Evolutionary conservation across 441 rosid genomes (phyloP), one percentile per base, ranked within the genome.

Genomic region (Erodium trifolium): DNA sequence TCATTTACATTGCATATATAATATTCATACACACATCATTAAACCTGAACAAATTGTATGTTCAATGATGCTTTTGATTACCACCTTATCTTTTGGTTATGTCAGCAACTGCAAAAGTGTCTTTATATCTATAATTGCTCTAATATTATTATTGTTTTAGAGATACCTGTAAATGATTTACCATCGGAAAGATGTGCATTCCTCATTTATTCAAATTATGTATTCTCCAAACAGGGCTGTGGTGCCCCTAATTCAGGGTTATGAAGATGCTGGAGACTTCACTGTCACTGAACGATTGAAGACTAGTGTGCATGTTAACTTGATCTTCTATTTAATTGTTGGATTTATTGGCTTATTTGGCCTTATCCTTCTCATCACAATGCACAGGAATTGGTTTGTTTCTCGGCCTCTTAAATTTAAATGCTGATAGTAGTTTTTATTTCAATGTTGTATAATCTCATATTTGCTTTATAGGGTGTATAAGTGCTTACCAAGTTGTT

Each of bases 221-320:
- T 86, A 77, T 78, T 86, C 78, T 84, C 84, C 84, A 82, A 85
- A 79, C 96, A 94, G 99, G 99, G 96, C 96, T 75, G 98, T 86
- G 83, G 98, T 84, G 83, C 98, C 99, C 81, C 96, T 94, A 78
- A 86, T 94, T 75, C 98, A 92, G 94, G 99, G 99, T 84, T 94
- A 84, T 65, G 99, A 94, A 88, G 99, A 92, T 88, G 99, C 98
- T 57, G 99, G 99, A 65, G 99, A 94, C 81, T 94, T 94, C 73
- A 85, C 93, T 0, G 81, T 92, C 55, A 78, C 86, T 13, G 98
- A 94, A 86, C 85, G 91, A 82, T 78, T 94, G 79, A 88, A 82
- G 87, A 94, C 96, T 72, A 94, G 99, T 41, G 78, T 92, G 14
- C 99, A 84, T 63, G 96, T 83, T 63, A 94, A 94, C 85, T 85